Base-by-base conservation (phyloP, 164 flowering plant species). In the Annona squamosa region DNA sequence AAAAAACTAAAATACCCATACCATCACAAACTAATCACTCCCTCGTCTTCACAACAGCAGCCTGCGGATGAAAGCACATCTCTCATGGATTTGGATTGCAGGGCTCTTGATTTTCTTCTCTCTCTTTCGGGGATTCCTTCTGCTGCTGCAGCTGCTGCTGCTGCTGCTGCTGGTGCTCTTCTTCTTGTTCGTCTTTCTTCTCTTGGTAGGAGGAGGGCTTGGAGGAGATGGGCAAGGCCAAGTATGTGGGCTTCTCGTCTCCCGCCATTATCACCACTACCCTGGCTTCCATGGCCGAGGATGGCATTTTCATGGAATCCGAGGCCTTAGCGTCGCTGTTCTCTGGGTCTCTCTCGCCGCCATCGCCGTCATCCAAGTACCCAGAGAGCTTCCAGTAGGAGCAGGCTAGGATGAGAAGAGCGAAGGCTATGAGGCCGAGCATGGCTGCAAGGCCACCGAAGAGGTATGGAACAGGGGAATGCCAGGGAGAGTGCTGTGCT, bases 381-480 rank as follows among this genome's bases (percentile, higher is more conserved):
- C 90, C 91, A 42, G 92, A 87, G 46, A 90, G 89, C 79, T 84
- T 90, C 93, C 92, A 89, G 77, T 90, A 90, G 44, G 97, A 92
- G 80, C 97, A 92, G 1, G 92, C 93, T 2, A 92, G 85, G 46
- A 90, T 86, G 37, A 92, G 71, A 7, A 92, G 88, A 16, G 97
- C 93, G 70, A 92, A 90, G 18, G 97, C 95, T 43, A 90, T 89
- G 57, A 92, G 85, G n/a, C 92, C 96, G 41, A 92, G 73, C 92
- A 89, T 88, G 59, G 92, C 97, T 1, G 97, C 93, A 48, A 90
- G 59, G 4, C 95, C 97, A 0, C 95, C 92, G 73, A 92, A 92
- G n/a, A 92, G 84, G 82, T 92, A 92, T 2, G 97, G 97, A 44
- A 92, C 90, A 13, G 97, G 97, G 3, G 97, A 90, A 78, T 89